Conservation (phyloP, 177 flowering plant species). For the Tripterygium wilfordii region DNA sequence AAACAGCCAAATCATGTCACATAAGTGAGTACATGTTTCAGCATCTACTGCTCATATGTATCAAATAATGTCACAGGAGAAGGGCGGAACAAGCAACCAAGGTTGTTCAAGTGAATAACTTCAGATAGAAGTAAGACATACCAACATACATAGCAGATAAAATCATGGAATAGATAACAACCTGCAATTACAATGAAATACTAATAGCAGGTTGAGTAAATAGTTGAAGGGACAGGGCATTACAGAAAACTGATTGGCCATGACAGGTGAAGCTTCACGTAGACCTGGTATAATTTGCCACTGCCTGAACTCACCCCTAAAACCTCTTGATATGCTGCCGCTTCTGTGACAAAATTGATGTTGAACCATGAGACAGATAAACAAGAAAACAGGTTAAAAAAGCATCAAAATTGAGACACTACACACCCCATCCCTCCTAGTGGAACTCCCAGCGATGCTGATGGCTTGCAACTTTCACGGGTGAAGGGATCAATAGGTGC, state of each 20-base stretch:
- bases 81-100: too few relatives aligned
- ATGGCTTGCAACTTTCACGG: constrained; percentile 84
- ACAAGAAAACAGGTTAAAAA: not conserved
- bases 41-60: too few relatives aligned
- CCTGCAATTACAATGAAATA: not conserved
- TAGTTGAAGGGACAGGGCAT: constrained; percentile 21
- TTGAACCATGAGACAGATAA: constrained; percentile 2
- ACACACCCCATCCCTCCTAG: constrained; percentile 99
- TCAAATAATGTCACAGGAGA: too few relatives aligned
- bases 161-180: not conserved
- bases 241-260: constrained; percentile 99
- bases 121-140: not conserved
- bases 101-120: too few relatives aligned
- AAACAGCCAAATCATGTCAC: too few relatives aligned
- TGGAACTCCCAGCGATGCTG: constrained; percentile 98
- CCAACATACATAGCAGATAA: not conserved
- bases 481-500: constrained; percentile 99
- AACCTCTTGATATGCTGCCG: constrained; percentile 98
- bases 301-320: constrained; percentile 91
- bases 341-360: constrained; percentile 47
- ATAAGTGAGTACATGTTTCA: not conserved
- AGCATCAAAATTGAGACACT: not conserved
- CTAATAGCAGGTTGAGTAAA: not conserved
- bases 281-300: constrained; percentile 88
- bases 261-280: constrained; percentile 81